Evolutionary conservation across 148 eudicot genomes (phyloP).

Genomic region (Rhododendron ferrugineum): DNA sequence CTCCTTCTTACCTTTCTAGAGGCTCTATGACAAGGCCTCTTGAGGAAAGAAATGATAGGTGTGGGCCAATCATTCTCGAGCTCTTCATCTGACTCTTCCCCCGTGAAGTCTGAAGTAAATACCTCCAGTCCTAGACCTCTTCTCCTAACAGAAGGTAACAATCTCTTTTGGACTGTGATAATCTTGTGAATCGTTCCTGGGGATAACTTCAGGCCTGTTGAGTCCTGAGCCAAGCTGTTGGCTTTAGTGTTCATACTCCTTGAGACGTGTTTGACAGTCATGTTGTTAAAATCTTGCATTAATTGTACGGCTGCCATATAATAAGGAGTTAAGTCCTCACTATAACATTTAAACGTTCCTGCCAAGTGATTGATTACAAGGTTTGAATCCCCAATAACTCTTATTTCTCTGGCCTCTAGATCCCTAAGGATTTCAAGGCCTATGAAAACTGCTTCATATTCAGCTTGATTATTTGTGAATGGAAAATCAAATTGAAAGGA

Average conservation of each 20-base stretch:
- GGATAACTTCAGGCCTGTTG: not conserved
- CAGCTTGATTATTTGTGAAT: not conserved
- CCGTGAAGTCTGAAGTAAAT: too few relatives aligned
- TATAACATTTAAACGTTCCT: not conserved
- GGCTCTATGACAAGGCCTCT: too few relatives aligned
- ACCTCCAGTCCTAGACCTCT: too few relatives aligned
- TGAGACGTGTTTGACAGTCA: not conserved
- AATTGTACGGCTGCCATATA: not conserved
- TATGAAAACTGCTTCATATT: not conserved
- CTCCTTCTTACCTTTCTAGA: too few relatives aligned
- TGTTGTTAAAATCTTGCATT: not conserved
- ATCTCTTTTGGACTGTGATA: too few relatives aligned
- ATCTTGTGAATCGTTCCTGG: too few relatives aligned
- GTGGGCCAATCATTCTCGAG: too few relatives aligned
- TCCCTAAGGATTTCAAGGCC: not conserved
- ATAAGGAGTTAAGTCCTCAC: not conserved
- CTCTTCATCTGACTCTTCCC: too few relatives aligned
- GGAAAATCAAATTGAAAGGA: not conserved
- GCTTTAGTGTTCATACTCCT: not conserved
- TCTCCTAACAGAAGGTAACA: too few relatives aligned
- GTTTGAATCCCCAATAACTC: not conserved
- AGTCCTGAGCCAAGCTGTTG: not conserved
- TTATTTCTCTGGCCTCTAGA: not conserved
- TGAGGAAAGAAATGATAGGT: too few relatives aligned
- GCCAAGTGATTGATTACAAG: not conserved